Evolutionary conservation across 1,139 yeast species (phyloP), one percentile per base, ranked within the genome.

Genomic region (Saccharomycopsis hybrid): DNA sequence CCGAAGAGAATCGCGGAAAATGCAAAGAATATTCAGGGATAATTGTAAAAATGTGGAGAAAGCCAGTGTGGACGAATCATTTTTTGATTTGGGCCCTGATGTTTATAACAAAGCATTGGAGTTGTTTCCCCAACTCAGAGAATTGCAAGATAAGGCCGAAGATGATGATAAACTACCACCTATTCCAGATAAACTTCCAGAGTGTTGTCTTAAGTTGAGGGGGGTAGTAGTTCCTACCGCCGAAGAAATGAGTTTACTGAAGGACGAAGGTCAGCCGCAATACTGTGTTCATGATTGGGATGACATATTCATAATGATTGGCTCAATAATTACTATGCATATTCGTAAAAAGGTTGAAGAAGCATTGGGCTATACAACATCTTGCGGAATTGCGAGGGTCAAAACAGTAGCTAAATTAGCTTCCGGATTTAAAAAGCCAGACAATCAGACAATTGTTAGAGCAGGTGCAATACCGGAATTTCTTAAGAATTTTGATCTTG

Each of bases 41-140:
- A 65, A 64, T 52, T 82, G 88, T 62, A 87, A 80, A 57, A 59
- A 74, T 42, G 87, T 89, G 1, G 96, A 92, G 62, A 90, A 90
- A 67, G 97, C 97, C 0, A 89, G 97, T 65, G 94, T 90, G 13
- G 98, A 92, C 66, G 98, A 92, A 66, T 83, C 92, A 46, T 92
- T 85, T 62, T 59, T 92, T 57, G 97, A 92, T 65, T 65, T 92
- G 41, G 96, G 97, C 0, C 65, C 75, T 32, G 58, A 73, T 32
- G 73, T 79, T 2, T 69, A 70, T 52, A 56, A 61, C 13, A 61
- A 59, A 40, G 60, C 75, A 11, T 32, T 62, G 2, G 63, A 61
- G 25, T 44, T 65, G 41, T 69, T 65, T 51, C 79, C 78, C 2
- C 60, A 62, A 29, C 55, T 71, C 38, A 48, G 32, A 25, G 57